Percentiles rank a stretch among this genome's conserved stretches.
These are phyloP conservation scores for Clonostachys rosea DNA, from an alignment of 2,329 filamentous ascomycete genomes.

Conservation along the genomic window DNA sequence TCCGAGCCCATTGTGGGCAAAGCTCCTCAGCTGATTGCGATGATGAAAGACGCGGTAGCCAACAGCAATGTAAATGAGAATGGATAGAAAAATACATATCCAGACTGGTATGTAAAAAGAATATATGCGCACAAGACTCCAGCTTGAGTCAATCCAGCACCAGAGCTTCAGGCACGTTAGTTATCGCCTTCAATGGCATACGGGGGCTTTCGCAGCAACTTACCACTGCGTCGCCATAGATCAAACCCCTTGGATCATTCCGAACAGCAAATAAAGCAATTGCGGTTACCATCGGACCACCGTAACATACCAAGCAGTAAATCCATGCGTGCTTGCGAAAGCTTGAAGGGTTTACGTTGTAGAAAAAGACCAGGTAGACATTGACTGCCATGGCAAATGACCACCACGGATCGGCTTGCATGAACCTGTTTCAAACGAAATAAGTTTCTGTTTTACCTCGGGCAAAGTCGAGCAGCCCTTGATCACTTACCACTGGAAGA, in stretches of 20 bases:
- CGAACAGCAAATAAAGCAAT: constrained; percentile 59
- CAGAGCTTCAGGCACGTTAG: constrained; percentile 38
- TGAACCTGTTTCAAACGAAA: constrained; percentile 49
- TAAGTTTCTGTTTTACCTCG: not conserved
- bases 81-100: constrained; percentile 50
- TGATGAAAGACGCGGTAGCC: constrained; percentile 56
- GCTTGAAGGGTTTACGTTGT: constrained; percentile 51
- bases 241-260: constrained; percentile 24
- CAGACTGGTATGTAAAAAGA: constrained; percentile 59
- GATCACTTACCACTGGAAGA: constrained; percentile 59
- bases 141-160: constrained; percentile 54
- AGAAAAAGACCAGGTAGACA: constrained; percentile 66
- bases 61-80: constrained; percentile 50
- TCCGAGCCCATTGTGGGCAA: constrained; percentile 20
- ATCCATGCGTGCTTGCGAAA: constrained; percentile 67
- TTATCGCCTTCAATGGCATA: not conserved
- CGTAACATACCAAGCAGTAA: constrained; percentile 67
- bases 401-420: constrained; percentile 73
- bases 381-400: constrained; percentile 79
- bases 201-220: constrained; percentile 10
- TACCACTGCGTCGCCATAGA: constrained; percentile 54
- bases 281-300: constrained; percentile 62
- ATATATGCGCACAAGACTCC: constrained; percentile 51
- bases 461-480: not conserved
- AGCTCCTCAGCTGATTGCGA: constrained; percentile 47